Base-by-base conservation (phyloP, 2,329 filamentous ascomycete species). In the Drechslerella stenobrocha region DNA sequence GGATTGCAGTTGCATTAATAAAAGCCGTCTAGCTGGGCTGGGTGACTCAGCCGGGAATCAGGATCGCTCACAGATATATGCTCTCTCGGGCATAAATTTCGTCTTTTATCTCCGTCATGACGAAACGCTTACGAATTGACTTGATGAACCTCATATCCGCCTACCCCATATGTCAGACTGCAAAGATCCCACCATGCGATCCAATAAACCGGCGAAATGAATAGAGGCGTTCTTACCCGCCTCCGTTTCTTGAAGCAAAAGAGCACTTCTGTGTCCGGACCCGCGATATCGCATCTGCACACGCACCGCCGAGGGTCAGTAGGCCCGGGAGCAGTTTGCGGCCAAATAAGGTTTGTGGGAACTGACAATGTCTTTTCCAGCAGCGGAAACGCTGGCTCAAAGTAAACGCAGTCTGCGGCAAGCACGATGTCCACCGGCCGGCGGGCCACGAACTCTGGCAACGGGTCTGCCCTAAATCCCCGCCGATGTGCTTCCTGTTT, bases 391-490 rank as follows among this genome's bases (percentile, higher is more conserved):
- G 93, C 89, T 1, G 92, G 90, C 77, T 97, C 93, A 76, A 95
- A 95, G 79, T 97, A 98, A 48, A 96, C 90, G 77, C 92, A 97
- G 76, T 97, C 93, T 37, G 91, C 92, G 2, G 93, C 93, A n/a
- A 97, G 82, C 58, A 98, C 85, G 57, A 96, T 80, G 73, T 91
- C 85, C 15, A 90, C 89, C 70, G 83, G 82, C 72, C 80, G 79
- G 56, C 80, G 77, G 52, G 80, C 72, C 42, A 87, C 78, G 42
- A 78, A 76, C 40, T 78, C 76, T 34, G 84, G 79, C 45, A 87
- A 78, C 52, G 82, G 78, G 70, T 86, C 81, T 60, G 84, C 84
- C 85, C 84, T 86, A 71, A 46, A 5, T 32, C 8, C 32, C 13
- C n/a, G n/a, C n/a, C n/a, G n/a, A 22, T 28, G 22, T 45, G 7